Conservation (phyloP, 2,329 filamentous ascomycete species). For the Penicillium palitans region DNA sequence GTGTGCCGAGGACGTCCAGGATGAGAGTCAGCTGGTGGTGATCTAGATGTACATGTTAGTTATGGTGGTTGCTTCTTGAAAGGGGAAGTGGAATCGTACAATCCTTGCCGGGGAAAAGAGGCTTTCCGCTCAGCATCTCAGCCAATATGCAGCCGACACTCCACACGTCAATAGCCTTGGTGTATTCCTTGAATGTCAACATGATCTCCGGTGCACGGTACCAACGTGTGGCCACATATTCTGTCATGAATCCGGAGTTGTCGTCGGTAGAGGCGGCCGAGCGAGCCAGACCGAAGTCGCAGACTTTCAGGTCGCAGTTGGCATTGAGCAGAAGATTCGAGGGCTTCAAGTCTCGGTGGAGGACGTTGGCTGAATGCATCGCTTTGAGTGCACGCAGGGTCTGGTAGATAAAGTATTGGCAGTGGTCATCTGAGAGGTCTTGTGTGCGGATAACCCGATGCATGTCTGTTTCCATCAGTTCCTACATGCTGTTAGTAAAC, state of each 20-base stretch:
- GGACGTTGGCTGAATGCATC: constrained; percentile 98
- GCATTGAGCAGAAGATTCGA: constrained; percentile 96
- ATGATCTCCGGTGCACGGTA: constrained; percentile 99
- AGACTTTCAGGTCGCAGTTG: constrained; percentile 98
- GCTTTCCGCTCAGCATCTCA: constrained; percentile 98
- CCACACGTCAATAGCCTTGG: constrained; percentile 99
- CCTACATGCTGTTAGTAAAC: constrained; percentile 51
- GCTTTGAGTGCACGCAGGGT: constrained; percentile 96
- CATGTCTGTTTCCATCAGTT: constrained; percentile 99
- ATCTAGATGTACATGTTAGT: constrained; percentile 54
- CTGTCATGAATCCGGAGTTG: constrained; percentile 99
- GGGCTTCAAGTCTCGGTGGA: constrained; percentile 95
- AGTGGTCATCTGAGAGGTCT: constrained; percentile 97
- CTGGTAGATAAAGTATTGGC: constrained; percentile 99
- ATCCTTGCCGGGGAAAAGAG: constrained; percentile 96
- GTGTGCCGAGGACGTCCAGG: constrained; percentile 93
- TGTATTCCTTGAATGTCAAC: constrained; percentile 99
- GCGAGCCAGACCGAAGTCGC: constrained; percentile 93
- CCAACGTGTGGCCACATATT: constrained; percentile 99
- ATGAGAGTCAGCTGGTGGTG: constrained; percentile 98
- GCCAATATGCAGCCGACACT: constrained; percentile 97
- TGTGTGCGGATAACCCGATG: constrained; percentile 98
- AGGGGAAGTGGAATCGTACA: constrained; percentile 58
- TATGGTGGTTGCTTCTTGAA: background rate
- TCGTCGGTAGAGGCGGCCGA: constrained; percentile 97